Evolutionary conservation across 208 protist genomes (phyloP).

Genomic region (Polymyxa betae): DNA sequence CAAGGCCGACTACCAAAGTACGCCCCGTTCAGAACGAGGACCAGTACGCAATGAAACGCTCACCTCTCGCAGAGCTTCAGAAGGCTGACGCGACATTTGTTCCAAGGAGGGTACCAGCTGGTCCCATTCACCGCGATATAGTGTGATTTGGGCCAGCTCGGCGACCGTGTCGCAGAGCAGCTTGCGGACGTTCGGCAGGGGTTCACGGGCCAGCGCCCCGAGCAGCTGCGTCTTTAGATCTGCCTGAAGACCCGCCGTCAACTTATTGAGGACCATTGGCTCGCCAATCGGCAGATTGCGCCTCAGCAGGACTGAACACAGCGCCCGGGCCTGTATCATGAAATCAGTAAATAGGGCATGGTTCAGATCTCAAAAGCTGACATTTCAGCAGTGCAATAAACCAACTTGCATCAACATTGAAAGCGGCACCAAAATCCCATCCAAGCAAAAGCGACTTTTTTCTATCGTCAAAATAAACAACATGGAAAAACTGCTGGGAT

Average conservation of each 20-base stretch:
- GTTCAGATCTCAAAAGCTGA: too few species aligned
- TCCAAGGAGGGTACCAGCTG: constrained; percentile 39
- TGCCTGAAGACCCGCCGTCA: constrained; percentile 27
- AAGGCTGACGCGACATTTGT: constrained; percentile 47
- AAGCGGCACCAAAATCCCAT: too few species aligned
- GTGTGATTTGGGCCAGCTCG: constrained; percentile 44
- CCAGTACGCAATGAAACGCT: too few species aligned
- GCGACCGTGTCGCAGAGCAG: constrained; percentile 60
- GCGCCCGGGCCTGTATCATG: not conserved
- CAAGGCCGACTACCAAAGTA: not conserved
- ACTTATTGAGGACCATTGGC: constrained; percentile 34
- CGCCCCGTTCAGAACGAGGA: too few species aligned
- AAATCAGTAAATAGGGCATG: not conserved
- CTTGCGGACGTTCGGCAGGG: constrained; percentile 22
- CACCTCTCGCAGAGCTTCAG: not conserved
- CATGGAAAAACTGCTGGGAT: too few species aligned
- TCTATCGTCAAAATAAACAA: too few species aligned
- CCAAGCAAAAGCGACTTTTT: too few species aligned
- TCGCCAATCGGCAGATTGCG: constrained; percentile 25
- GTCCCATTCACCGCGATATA: not conserved
- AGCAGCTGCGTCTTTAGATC: constrained; percentile 61
- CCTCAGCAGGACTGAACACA: constrained; percentile 7
- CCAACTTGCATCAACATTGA: too few species aligned
- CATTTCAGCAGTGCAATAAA: too few species aligned
- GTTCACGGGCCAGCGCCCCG: constrained; percentile 9